Percentiles rank a stretch among this genome's conserved stretches.
Evolutionary conservation across 306 rosid species (phyloP).

Genomic region (Trifolium subterraneum): DNA sequence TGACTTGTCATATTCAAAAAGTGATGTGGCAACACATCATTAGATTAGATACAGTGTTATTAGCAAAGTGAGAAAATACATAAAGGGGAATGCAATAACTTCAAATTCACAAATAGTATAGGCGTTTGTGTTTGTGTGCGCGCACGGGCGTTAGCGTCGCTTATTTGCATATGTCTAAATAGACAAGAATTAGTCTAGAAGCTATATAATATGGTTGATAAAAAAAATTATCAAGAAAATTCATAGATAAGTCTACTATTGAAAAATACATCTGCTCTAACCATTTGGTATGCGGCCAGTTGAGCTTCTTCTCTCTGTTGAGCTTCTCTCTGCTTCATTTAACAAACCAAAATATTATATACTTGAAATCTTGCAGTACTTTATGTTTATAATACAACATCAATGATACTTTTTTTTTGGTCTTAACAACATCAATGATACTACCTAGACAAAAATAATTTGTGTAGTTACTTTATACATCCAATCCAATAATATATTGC

Average conservation of each 20-base stretch:
- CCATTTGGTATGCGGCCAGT: conserved; percentile 64
- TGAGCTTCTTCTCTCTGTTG: conserved; percentile 27
- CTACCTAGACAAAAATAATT: too few species aligned
- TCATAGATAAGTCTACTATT: neutral
- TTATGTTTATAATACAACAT: too few species aligned
- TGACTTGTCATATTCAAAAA: neutral
- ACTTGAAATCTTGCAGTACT: too few species aligned
- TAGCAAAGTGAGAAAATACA: neutral
- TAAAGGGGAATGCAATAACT: neutral
- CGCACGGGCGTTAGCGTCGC: neutral
- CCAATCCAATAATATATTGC: too few species aligned
- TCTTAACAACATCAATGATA: too few species aligned
- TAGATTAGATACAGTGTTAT: neutral
- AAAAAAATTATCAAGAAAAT: conserved; percentile 9
- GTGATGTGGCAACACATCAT: neutral
- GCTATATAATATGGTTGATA: neutral
- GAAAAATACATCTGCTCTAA: conserved; percentile 60
- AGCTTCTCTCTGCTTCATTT: too few species aligned
- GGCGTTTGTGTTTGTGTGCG: neutral
- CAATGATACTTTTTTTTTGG: too few species aligned
- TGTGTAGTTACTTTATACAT: too few species aligned
- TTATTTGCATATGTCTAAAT: neutral
- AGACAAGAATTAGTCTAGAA: neutral
- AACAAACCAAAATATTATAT: too few species aligned
- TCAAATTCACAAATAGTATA: neutral